Evolutionary conservation across 352 stramenopile species (phyloP).

Genomic region (Globisporangium spinosum): DNA sequence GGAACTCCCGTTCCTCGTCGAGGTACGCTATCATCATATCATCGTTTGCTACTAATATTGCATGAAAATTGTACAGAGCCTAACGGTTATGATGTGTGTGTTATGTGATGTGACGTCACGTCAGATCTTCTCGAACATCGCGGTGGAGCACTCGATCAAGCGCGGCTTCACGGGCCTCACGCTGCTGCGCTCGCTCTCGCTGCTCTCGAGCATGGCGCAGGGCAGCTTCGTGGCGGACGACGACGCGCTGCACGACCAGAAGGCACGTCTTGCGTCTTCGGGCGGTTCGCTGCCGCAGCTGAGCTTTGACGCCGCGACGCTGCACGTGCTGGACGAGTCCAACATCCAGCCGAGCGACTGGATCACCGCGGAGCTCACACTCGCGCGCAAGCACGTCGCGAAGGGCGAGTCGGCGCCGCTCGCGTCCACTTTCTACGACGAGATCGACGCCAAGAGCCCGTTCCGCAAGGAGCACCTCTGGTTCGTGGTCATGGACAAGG

Average conservation of each 20-base stretch:
- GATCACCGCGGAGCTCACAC: constrained; percentile 59
- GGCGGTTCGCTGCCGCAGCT: constrained; percentile 35
- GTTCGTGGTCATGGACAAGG: constrained; percentile 66
- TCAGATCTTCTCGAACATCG: constrained; percentile 58
- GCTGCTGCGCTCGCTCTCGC: constrained; percentile 48
- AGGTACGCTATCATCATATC: constrained; percentile 25
- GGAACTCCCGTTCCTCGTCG: constrained; percentile 72
- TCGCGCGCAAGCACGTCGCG: constrained; percentile 50
- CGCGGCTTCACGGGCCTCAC: constrained; percentile 54
- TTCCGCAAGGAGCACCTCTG: constrained; percentile 78
- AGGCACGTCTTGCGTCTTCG: constrained; percentile 28
- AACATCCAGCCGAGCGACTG: constrained; percentile 75
- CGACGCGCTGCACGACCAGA: constrained; percentile 55
- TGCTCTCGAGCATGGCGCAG: constrained; percentile 72
- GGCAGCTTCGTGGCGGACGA: constrained; percentile 65
- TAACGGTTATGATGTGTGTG: not conserved
- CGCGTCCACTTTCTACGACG: constrained; percentile 66
- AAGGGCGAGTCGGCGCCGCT: constrained; percentile 38
- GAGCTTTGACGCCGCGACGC: constrained; percentile 28
- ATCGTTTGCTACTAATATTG: not conserved
- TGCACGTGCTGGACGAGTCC: constrained; percentile 59
- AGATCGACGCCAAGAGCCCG: constrained; percentile 55
- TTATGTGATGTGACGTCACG: not conserved
- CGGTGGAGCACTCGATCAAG: constrained; percentile 63
- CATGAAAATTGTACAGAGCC: not conserved